Base-by-base conservation (phyloP, 75 land plant species). In the Ceratopteris richardii region DNA sequence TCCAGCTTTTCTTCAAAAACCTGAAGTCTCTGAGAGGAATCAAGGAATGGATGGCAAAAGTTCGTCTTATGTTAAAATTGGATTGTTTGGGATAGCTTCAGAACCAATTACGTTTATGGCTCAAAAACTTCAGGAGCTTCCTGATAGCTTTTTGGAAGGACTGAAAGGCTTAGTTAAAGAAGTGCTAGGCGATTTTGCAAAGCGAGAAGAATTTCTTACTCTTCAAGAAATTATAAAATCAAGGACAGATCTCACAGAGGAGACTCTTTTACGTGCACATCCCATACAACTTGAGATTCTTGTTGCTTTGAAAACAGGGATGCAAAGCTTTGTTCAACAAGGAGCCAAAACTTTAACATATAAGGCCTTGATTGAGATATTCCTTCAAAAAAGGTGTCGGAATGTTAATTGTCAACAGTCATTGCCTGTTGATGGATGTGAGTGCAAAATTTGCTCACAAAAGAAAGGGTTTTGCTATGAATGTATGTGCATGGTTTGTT, bases 401-500 rank as follows among this genome's bases (percentile, higher is more conserved):
- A 94, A 94, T 50, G 46, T 83, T 46, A 72, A 56, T 36, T 94
- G 98, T 63, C 79, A 78, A 72, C 70, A 59, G 20, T 30, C 76
- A 46, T 54, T 94, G 54, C 98, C 98, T 42, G 82, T 79, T 36
- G 98, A 93, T 75, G 89, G 86, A 26, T 93, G 98, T 64, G 96
- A 93, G 25, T 93, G 98, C 60, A 82, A 85, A 66, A 58, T 93
- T 20, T 93, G 98, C 44, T 51, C 74, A 0, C 69, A 68, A 51
- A 93, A 79, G 72, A 81, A 66, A 30, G 98, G 96, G 11, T 93
- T 93, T 63, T 93, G 98, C 64, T 80, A 80, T 52, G 68, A 77
- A 0, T 93, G 98, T 70, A 93, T 89, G 98, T 93, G 98, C 72
- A 87, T 86, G 47, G 71, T 83, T 17, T 94, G 98, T 61, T 60